Base-by-base conservation (phyloP, 352 stramenopile genomes). In the Pythium graminicola region DNA sequence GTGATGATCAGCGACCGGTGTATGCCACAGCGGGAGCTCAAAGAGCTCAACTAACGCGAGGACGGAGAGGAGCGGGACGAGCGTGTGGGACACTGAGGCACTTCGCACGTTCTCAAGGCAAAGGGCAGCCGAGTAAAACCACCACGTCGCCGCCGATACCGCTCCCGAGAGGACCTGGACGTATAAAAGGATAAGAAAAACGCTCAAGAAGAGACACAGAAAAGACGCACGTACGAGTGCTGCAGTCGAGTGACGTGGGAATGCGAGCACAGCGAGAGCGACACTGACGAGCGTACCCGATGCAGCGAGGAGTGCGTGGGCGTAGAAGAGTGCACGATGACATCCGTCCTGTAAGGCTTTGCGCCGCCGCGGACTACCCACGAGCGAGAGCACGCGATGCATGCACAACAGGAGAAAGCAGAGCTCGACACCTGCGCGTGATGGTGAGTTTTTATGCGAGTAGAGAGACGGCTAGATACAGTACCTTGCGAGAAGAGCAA, bases 381-480 rank as follows among this genome's bases (percentile, higher is more conserved):
- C 43, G 48, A 84, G 62, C 17, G 33, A 50, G n/a, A 75, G 29
- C 28, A 83, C 66, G 16, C 69, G 62, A 23, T 32, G 59, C 65
- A 82, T 72, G 23, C 68, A 73, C 11, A 75, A 22, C 4, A 64
- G 33, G 3, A 76, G 39, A 24, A 86, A 65, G 2, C 46, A 69
- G 57, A 41, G 43, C 65, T 86, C 42, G 10, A 53, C 35, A 8
- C 26, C 56, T 62, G 36, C 19, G 22, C 9, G 33, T 11, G n/a
- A 42, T 6, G 35, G 35, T 6, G 35, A 6, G 6, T 42, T 14
- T 42, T 5, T 23, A 42, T 42, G n/a, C n/a, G n/a, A n/a, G n/a
- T n/a, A n/a, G n/a, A n/a, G n/a, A n/a, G n/a, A n/a, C n/a, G n/a
- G n/a, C n/a, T n/a, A n/a, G 20, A 35, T 32, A 24, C 6, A 16